Base-by-base conservation (phyloP, 352 stramenopile genomes). In the Phytophthora tubulina region DNA sequence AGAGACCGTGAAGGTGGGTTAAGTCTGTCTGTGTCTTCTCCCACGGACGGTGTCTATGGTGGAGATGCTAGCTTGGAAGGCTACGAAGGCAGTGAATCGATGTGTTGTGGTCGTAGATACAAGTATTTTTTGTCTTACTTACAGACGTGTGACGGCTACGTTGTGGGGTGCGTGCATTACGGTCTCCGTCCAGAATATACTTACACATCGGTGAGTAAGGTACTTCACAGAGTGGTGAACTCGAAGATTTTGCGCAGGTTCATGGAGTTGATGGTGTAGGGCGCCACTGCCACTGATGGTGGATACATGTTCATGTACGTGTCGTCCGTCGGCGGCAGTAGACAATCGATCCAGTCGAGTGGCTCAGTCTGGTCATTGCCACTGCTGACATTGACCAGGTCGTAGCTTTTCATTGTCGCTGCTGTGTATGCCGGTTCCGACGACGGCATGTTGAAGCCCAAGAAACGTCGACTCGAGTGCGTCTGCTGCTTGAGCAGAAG, bases 331-430 rank as follows among this genome's bases (percentile, higher is more conserved):
- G 77, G 71, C 27, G 81, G 81, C 41, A 89, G 63, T 32, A 87
- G 46, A 46, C 79, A 86, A 66, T 87, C 81, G 52, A 89, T 86
- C 81, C 81, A 89, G 67, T 89, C 81, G 50, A 89, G 56, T 30
- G 81, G 67, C 61, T 86, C 81, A 6, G 52, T 56, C 30, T 74
- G 67, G n/a, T 77, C 73, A 31, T 38, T 21, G 48, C 30, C 2
- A 14, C 42, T 38, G 52, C 32, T 61, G 46, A 15, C 44, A 52
- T 33, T 46, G 46, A 17, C 5, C 15, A 49, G 2, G n/a, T 73
- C 58, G 57, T 72, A 61, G 41, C 60, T 52, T 42, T 59, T 27
- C 1, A 27, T 46, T 6, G 41, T 70, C n/a, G 41, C 55, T 48
- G 48, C 44, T 32, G 60, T 31, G 61, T 56, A 72, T 7, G 21